Conservation (phyloP, 495 filamentous ascomycete genomes). For the Podospora australis region DNA sequence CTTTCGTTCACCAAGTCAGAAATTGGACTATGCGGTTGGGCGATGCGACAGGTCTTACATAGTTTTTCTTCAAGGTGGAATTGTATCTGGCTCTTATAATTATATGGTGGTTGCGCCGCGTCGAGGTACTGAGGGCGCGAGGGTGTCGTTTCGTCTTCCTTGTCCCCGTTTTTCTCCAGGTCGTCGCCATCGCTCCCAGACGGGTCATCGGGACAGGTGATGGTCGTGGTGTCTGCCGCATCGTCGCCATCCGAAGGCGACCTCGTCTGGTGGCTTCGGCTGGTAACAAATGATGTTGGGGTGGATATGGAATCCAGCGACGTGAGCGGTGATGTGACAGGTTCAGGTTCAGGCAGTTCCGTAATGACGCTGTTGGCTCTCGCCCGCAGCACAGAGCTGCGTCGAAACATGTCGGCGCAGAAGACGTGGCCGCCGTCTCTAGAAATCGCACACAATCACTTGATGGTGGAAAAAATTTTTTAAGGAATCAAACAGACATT, state of each 20-base stretch:
- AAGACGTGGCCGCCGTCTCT: too few species aligned
- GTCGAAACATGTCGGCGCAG: too few species aligned
- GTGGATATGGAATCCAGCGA: conserved; percentile 15
- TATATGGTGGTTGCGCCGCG: conserved; percentile 50
- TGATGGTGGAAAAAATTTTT: too few species aligned
- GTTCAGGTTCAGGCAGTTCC: too few species aligned
- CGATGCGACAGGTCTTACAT: conserved; percentile 38
- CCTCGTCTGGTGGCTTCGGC: conserved; percentile 10
- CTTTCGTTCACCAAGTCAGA: conserved; percentile 34
- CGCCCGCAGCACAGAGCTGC: too few species aligned
- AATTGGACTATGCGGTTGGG: neutral
- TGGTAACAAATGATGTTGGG: conserved; percentile 17
- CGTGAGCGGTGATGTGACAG: conserved; percentile 19
- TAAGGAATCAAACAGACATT: too few species aligned
- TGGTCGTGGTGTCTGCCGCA: conserved; percentile 14
- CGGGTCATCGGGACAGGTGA: conserved; percentile 7
- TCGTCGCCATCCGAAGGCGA: neutral
- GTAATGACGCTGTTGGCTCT: too few species aligned
- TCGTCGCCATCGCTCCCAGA: conserved; percentile 8
- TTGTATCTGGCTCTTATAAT: conserved; percentile 57
- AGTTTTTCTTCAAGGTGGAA: conserved; percentile 74
- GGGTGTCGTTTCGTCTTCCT: neutral
- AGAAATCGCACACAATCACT: too few species aligned
- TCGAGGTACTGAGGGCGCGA: conserved; percentile 38
- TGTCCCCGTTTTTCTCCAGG: neutral